phyloP scores from a whole-genome alignment of 768 basidiomycete genomes.

The Russula sp. region DNA sequence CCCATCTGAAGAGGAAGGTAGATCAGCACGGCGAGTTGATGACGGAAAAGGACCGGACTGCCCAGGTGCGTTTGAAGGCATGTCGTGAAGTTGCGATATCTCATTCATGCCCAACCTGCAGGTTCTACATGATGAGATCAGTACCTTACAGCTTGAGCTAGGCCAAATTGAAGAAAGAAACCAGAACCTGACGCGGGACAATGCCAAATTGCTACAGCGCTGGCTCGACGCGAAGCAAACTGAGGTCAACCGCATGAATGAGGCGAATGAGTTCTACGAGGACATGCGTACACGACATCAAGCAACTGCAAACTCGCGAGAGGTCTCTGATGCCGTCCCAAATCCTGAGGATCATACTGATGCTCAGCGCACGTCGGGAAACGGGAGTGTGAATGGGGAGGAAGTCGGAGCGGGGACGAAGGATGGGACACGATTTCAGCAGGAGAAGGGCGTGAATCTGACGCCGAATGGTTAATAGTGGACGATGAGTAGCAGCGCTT shows the following conservation, averaged over 20 bases:
- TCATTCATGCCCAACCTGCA: conserved; percentile 29
- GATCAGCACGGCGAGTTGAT: conserved; percentile 81
- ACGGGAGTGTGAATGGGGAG: conserved; percentile 53
- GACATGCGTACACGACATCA: conserved; percentile 74
- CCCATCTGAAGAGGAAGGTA: conserved; percentile 64
- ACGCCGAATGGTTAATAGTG: conserved; percentile 89
- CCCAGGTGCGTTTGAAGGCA: conserved; percentile 54
- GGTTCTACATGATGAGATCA: conserved; percentile 94
- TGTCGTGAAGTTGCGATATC: neutral
- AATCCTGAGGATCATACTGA: conserved; percentile 25
- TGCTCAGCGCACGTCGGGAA: conserved; percentile 53
- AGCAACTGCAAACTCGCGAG: conserved; percentile 53
- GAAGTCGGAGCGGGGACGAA: conserved; percentile 45
- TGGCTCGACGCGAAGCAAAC: conserved; percentile 95
- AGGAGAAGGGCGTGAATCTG: conserved; percentile 67
- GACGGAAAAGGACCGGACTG: conserved; percentile 82
- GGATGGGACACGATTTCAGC: conserved; percentile 71
- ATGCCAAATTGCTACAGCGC: conserved; percentile 89
- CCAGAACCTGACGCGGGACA: conserved; percentile 81
- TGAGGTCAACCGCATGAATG: conserved; percentile 94
- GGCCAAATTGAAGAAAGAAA: conserved; percentile 86
- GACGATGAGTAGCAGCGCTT: conserved; percentile 32
- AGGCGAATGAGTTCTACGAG: conserved; percentile 85
- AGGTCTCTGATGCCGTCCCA: conserved; percentile 31
- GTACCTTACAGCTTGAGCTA: conserved; percentile 85